phyloP scores from a whole-genome alignment of 306 rosid genomes.

The Vachellia pachyceras region DNA sequence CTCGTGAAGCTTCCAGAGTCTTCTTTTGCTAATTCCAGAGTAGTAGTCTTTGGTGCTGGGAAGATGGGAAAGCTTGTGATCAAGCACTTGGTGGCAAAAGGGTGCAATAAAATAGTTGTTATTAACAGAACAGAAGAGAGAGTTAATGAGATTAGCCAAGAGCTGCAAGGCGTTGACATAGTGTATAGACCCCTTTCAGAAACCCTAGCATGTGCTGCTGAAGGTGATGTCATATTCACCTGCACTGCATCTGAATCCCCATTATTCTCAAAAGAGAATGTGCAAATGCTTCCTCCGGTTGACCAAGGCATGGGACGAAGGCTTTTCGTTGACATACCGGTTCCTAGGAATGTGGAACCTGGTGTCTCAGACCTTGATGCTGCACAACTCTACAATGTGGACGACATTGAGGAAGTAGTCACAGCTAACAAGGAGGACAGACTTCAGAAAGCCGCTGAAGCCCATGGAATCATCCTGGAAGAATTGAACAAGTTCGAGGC shows the following conservation, averaged over 20 bases:
- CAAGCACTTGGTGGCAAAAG: conserved; percentile 86
- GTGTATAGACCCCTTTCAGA: conserved; percentile 77
- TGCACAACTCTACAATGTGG: conserved; percentile 71
- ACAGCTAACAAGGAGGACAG: conserved; percentile 89
- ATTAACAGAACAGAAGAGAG: conserved; percentile 77
- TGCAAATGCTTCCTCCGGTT: conserved; percentile 58
- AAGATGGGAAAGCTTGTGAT: conserved; percentile 97
- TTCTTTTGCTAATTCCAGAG: conserved; percentile 53
- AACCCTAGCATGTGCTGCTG: conserved; percentile 60
- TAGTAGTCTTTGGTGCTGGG: conserved; percentile 84
- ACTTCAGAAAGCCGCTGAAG: conserved; percentile 70
- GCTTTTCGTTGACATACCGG: conserved; percentile 80
- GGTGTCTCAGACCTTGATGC: conserved; percentile 67
- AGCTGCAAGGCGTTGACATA: conserved; percentile 66
- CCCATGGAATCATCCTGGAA: conserved; percentile 63
- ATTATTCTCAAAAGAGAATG: conserved; percentile 69
- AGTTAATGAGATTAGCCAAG: conserved; percentile 62
- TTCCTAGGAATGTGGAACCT: conserved; percentile 85
- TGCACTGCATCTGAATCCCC: conserved; percentile 80
- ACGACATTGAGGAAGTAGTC: conserved; percentile 92
- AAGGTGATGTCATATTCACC: conserved; percentile 78
- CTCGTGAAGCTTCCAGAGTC: conserved; percentile 64
- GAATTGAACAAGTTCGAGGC: conserved; percentile 79
- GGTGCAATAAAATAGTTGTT: conserved; percentile 73
- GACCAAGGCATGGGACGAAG: conserved; percentile 46